Percentiles rank a stretch among this genome's conserved stretches.
Evolutionary conservation across 2,329 filamentous ascomycete species (phyloP).

Genomic region (Epichloe scottii): DNA sequence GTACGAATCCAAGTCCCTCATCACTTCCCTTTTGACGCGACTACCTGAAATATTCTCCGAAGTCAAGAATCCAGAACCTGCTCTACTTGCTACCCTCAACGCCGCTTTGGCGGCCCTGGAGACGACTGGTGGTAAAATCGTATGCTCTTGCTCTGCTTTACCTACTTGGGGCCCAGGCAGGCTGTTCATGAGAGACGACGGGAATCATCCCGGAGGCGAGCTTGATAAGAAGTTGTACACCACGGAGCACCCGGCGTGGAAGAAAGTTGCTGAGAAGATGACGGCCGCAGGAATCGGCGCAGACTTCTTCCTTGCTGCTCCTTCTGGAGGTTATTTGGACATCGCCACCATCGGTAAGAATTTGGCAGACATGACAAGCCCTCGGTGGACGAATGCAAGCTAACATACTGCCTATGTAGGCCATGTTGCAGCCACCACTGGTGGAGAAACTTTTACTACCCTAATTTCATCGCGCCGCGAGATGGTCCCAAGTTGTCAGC

Average conservation of each 20-base stretch:
- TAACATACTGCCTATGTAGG: constrained; percentile 31
- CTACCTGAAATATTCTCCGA: constrained; percentile 78
- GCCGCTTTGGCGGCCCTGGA: constrained; percentile 75
- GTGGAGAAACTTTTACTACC: constrained; percentile 96
- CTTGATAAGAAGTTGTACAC: constrained; percentile 84
- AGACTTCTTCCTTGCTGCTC: constrained; percentile 90
- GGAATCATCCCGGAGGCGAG: constrained; percentile 74
- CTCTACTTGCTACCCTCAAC: constrained; percentile 71
- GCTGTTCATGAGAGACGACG: constrained; percentile 76
- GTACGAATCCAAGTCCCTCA: constrained; percentile 75
- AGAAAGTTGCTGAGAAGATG: constrained; percentile 77
- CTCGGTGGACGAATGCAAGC: neutral
- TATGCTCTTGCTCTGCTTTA: constrained; percentile 76
- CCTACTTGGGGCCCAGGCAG: constrained; percentile 86
- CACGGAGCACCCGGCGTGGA: constrained; percentile 81
- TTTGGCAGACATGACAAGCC: neutral
- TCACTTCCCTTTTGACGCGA: constrained; percentile 71
- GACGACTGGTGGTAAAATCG: constrained; percentile 79
- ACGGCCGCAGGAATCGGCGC: constrained; percentile 74
- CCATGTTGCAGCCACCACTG: constrained; percentile 76
- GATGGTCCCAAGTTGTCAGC: constrained; percentile 73
- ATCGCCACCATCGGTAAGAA: constrained; percentile 73
- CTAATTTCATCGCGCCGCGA: constrained; percentile 82
- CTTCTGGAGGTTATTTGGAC: constrained; percentile 82
- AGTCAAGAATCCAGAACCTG: constrained; percentile 83